Percentiles rank a stretch among this genome's conserved stretches.
phyloP scores from a whole-genome alignment of 108 stramenopile species.

The Nitzschia sp. region DNA sequence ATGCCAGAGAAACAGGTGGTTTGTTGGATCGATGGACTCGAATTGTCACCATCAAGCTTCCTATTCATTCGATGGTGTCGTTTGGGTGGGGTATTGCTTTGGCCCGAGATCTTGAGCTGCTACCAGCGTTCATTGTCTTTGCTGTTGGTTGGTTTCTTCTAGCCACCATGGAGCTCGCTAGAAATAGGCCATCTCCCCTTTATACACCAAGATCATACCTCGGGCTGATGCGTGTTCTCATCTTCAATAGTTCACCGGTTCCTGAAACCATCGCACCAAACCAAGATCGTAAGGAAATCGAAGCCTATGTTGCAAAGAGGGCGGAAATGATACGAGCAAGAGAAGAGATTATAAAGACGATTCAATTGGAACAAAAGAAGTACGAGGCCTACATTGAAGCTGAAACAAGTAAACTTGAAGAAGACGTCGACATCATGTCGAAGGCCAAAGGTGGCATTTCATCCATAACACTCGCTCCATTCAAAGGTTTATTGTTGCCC shows the following conservation, averaged over 20 bases:
- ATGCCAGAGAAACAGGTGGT: neutral
- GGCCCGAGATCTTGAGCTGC: conserved; percentile 16
- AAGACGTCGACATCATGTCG: conserved; percentile 14
- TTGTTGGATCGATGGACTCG: neutral
- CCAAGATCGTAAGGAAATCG: conserved; percentile 17
- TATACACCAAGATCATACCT: conserved; percentile 18
- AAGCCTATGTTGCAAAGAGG: conserved; percentile 9
- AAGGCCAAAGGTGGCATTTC: conserved; percentile 2
- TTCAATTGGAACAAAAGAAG: conserved; percentile 10
- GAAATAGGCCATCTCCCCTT: conserved; percentile 12
- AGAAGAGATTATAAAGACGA: conserved; percentile 18
- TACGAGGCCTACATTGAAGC: conserved; percentile 3
- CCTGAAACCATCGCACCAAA: neutral
- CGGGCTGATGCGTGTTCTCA: conserved; percentile 16
- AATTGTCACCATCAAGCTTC: conserved; percentile 22
- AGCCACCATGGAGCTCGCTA: conserved; percentile 16
- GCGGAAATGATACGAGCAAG: neutral
- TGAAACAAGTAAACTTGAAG: conserved; percentile 7
- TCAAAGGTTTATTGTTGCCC: conserved; percentile 46
- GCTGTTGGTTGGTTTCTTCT: conserved; percentile 27
- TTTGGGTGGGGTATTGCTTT: conserved; percentile 39
- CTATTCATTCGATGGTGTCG: conserved; percentile 50
- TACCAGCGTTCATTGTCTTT: conserved; percentile 23
- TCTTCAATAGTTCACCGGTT: conserved; percentile 21
- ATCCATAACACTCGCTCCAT: conserved; percentile 17